A percentile compares a stretch with the other conserved stretches of the same genome.
Evolutionary conservation across 2,329 filamentous ascomycete species (phyloP).

Genomic region (Aspergillus fischeri): DNA sequence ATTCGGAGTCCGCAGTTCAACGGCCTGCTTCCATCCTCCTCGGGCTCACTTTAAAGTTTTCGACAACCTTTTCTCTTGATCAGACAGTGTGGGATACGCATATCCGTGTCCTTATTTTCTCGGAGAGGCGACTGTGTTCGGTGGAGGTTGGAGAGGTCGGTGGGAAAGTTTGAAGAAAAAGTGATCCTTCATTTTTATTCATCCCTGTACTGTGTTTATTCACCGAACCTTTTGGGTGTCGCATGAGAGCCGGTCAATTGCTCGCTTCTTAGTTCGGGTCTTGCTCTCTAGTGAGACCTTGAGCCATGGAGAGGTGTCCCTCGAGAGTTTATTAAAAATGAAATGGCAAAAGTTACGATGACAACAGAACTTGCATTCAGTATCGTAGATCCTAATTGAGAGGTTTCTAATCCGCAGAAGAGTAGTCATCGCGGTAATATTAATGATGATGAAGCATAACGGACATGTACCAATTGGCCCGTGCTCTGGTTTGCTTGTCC

Average conservation of each 20-base stretch:
- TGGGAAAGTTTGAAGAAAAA: constrained; percentile 8
- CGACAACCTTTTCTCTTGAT: constrained; percentile 16
- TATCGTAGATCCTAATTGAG: background rate
- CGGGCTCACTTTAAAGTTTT: constrained; percentile 28
- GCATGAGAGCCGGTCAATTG: constrained; percentile 36
- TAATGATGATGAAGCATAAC: background rate
- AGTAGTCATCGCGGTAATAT: background rate
- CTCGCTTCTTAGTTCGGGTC: constrained; percentile 16
- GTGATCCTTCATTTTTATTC: constrained; percentile 6
- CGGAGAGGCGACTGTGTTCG: constrained; percentile 32
- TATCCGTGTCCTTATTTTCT: constrained; percentile 15
- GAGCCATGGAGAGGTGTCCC: constrained; percentile 35
- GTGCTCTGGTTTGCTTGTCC: background rate
- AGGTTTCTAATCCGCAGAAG: background rate
- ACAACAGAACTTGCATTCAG: constrained; percentile 8
- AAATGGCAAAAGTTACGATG: constrained; percentile 21
- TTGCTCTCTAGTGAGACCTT: constrained; percentile 12
- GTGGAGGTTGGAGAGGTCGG: constrained; percentile 30
- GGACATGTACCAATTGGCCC: background rate
- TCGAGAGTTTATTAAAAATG: constrained; percentile 31
- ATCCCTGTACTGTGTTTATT: constrained; percentile 13
- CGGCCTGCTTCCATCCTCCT: constrained; percentile 19
- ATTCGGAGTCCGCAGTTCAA: constrained; percentile 30
- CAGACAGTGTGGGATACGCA: constrained; percentile 17
- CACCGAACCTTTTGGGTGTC: constrained; percentile 17